These are phyloP conservation scores for Tuber microsphaerosporum DNA, from an alignment of 495 filamentous ascomycete species.

Conservation along the genomic window DNA sequence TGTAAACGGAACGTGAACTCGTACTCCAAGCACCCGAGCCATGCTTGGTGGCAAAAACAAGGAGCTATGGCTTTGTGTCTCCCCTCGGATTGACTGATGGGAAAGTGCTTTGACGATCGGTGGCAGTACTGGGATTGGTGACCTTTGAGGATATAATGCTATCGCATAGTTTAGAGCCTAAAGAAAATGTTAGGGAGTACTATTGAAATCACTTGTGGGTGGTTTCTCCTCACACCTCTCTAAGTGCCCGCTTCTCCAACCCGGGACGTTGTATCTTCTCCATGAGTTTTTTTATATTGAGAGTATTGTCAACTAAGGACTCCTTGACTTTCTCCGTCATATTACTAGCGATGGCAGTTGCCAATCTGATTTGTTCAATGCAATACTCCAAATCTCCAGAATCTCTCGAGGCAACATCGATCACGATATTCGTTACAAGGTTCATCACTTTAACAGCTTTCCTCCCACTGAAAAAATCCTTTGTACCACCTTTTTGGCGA, in stretches of 20 bases:
- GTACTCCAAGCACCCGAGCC: constrained; percentile 21
- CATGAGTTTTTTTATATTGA: constrained; percentile 28
- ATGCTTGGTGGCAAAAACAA: constrained; percentile 22
- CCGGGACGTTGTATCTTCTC: constrained; percentile 32
- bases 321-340: constrained; percentile 30
- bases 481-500: constrained; percentile 21
- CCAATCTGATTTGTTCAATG: constrained; percentile 27
- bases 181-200: constrained; percentile 12
- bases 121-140: constrained; percentile 25
- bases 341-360: constrained; percentile 30
- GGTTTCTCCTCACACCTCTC: constrained; percentile 12
- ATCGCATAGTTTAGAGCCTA: constrained; percentile 24
- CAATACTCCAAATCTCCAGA: constrained; percentile 21
- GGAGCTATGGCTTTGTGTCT: constrained; percentile 12
- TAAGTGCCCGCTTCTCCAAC: constrained; percentile 18
- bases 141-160: constrained; percentile 19
- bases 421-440: constrained; percentile 35
- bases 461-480: constrained; percentile 37
- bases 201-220: neutral
- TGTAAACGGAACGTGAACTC: neutral
- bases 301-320: constrained; percentile 9
- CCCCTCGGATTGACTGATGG: constrained; percentile 12
- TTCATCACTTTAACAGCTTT: constrained; percentile 34
- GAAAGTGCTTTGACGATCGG: constrained; percentile 14
- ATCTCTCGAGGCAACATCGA: constrained; percentile 38